These are phyloP conservation scores for Wickerhamiella australiensis DNA, from an alignment of 805 yeast genomes.

Conservation along the genomic window DNA sequence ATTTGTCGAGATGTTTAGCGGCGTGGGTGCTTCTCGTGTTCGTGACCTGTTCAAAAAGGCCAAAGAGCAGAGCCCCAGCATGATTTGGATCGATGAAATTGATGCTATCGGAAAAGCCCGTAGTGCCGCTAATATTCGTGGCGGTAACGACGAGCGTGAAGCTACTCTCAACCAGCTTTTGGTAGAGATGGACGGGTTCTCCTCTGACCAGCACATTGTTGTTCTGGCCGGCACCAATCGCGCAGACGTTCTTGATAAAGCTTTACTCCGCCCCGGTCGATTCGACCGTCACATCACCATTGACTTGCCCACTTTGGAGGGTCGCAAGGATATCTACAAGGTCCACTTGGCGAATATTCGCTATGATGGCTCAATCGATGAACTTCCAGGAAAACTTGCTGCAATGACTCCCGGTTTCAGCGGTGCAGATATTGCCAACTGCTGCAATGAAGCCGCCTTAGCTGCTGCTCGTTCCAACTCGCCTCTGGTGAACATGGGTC, in stretches of 20 bases:
- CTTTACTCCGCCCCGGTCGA: slow-evolving; percentile 87
- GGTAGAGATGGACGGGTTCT: slow-evolving; percentile 94
- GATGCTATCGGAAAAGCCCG: slow-evolving; percentile 91
- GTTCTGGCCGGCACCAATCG: slow-evolving; percentile 93
- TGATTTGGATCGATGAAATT: slow-evolving; percentile 85
- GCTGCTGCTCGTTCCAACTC: slow-evolving; percentile 78
- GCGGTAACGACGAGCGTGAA: slow-evolving; percentile 87
- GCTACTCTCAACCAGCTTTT: slow-evolving; percentile 81
- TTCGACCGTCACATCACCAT: slow-evolving; percentile 81
- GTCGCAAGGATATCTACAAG: slow-evolving; percentile 72
- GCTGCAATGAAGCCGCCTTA: slow-evolving; percentile 88
- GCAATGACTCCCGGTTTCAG: slow-evolving; percentile 91
- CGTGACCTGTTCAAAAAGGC: slow-evolving; percentile 87
- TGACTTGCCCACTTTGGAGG: slow-evolving; percentile 80
- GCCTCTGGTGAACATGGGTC: slow-evolving; percentile 46
- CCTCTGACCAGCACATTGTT: slow-evolving; percentile 77
- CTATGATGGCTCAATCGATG: slow-evolving; percentile 37
- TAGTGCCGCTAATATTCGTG: slow-evolving; percentile 40
- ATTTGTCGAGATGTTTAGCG: slow-evolving; percentile 94
- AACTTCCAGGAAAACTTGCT: slow-evolving; percentile 70
- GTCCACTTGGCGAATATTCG: slow-evolving; percentile 63
- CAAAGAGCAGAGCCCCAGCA: slow-evolving; percentile 78
- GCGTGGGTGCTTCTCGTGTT: slow-evolving; percentile 92
- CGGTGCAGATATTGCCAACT: slow-evolving; percentile 93
- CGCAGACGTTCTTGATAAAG: slow-evolving; percentile 81